phyloP scores from a whole-genome alignment of 2,329 filamentous ascomycete species.

The Colletotrichum tamarilloi region DNA sequence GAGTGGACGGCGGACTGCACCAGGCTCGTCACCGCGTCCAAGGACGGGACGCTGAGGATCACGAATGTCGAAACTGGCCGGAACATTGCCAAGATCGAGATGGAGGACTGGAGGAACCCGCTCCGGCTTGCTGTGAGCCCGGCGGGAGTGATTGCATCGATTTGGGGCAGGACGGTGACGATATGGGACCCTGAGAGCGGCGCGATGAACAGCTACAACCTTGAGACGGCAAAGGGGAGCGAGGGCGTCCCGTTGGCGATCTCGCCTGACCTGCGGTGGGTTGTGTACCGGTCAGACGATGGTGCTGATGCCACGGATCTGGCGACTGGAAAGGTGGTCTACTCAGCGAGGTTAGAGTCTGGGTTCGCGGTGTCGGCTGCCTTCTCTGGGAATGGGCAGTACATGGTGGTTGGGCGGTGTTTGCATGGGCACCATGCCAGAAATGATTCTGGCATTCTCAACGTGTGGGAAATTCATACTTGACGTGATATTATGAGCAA shows the following conservation, averaged over 20 bases:
- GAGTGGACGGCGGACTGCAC: conserved; percentile 27
- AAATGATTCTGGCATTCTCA: conserved; percentile 20
- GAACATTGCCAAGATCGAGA: conserved; percentile 30
- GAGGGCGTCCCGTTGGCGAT: conserved; percentile 31
- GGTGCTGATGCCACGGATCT: conserved; percentile 32
- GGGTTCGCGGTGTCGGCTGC: conserved; percentile 30
- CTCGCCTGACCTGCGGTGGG: conserved; percentile 25
- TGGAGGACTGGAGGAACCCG: conserved; percentile 30
- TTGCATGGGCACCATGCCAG: conserved; percentile 18
- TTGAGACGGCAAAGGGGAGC: conserved; percentile 23
- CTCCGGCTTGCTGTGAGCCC: conserved; percentile 23
- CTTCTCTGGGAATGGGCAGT: conserved; percentile 13
- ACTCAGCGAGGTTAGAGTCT: conserved; percentile 21
- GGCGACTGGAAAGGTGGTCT: conserved; percentile 26
- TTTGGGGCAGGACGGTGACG: conserved; percentile 31
- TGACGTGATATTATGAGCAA: background rate
- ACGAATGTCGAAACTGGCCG: conserved; percentile 16
- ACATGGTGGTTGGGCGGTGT: conserved; percentile 17
- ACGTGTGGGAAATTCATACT: conserved; percentile 17
- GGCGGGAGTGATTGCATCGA: background rate
- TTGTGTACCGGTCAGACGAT: conserved; percentile 31
- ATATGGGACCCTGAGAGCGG: conserved; percentile 30
- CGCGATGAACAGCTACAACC: conserved; percentile 25
- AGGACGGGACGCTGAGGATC: conserved; percentile 30
- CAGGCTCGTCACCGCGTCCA: conserved; percentile 19